phyloP scores from a whole-genome alignment of 257 asterid genomes.

The Rubia yunnanensis region DNA sequence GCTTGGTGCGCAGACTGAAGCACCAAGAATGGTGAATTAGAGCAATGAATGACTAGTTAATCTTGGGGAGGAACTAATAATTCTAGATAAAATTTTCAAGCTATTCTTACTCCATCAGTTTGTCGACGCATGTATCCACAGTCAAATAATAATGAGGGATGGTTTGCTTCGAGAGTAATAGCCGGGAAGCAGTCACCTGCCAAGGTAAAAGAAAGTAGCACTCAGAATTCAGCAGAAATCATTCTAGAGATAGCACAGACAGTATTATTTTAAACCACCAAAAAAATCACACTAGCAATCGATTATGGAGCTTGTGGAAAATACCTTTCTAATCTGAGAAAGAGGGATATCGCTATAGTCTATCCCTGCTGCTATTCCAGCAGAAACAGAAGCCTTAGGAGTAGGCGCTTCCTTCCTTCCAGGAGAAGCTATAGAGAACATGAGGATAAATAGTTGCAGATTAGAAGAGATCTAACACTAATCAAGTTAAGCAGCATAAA shows the following conservation, averaged over 20 bases:
- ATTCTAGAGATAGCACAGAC: background rate
- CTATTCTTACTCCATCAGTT: constrained; percentile 82
- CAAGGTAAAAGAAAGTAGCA: constrained; percentile 14
- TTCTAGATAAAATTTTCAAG: constrained; percentile 5
- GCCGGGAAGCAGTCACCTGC: constrained; percentile 84
- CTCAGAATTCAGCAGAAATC: background rate
- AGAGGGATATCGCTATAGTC: constrained; percentile 78
- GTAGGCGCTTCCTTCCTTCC: constrained; percentile 63
- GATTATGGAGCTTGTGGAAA: background rate
- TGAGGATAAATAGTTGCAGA: constrained; percentile 9
- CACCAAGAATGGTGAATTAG: constrained; percentile 3
- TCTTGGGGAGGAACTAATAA: background rate
- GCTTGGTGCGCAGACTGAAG: constrained; percentile 67
- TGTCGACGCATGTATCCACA: constrained; percentile 93
- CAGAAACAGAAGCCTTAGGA: constrained; percentile 47
- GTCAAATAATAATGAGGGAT: constrained; percentile 95
- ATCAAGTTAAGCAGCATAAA: background rate
- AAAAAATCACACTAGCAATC: background rate
- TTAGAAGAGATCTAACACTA: background rate
- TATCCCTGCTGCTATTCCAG: constrained; percentile 30
- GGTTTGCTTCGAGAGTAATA: constrained; percentile 85
- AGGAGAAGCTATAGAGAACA: constrained; percentile 50
- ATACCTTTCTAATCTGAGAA: constrained; percentile 92
- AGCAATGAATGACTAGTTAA: constrained; percentile 13
- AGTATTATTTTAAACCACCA: background rate